Evolutionary conservation across 176 grass and related monocot genomes (phyloP), one percentile per base, ranked within the genome.

Genomic region (Neostapfia colusana): DNA sequence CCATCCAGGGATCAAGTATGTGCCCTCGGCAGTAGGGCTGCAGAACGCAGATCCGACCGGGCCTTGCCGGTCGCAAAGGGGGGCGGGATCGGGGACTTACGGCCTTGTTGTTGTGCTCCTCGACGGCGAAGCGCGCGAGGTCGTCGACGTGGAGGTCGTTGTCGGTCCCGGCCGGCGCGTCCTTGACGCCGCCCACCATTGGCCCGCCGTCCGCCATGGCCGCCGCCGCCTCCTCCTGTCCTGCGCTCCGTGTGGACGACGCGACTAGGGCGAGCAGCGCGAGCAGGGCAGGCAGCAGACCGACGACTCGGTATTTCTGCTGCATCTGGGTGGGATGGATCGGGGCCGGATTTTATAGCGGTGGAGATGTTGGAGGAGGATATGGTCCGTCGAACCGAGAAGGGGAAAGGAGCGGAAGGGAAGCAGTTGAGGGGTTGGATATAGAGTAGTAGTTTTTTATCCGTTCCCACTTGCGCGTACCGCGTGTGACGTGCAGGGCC

Each of bases 71-170:
- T 37, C 43, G 8, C 15, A 34, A 14, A 68, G 24, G 61, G 18
- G 42, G 2, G 51, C 5, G 15, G 0, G 17, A 7, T 7, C 38
- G 21, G 54, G 44, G 31, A 2, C 83, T 91, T 58, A 97, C 93
- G 43, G 93, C 43, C 67, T 82, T 93, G 43, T 97, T 93, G 90
- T 97, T 93, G 77, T 97, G 85, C 84, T 97, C 85, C 4, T 78
- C n/a, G 72, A 97, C 77, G 20, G 93, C 93, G 82, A 88, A 97
- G 35, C 80, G 93, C 49, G 88, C 93, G 80, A 97, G 88, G 21
- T 84, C 80, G 54, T 69, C n/a, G 59, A 86, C 60, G 27, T 81
- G 31, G 64, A 88, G 66, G 78, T 86, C 82, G 88, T 97, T 97
- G 73, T 90, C 83, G 17, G 16, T 41, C 12, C 84, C 50, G 64